Evolutionary conservation across 805 yeast genomes (phyloP), one percentile per base, ranked within the genome.

Genomic region (Komagataella mondaviorum): DNA sequence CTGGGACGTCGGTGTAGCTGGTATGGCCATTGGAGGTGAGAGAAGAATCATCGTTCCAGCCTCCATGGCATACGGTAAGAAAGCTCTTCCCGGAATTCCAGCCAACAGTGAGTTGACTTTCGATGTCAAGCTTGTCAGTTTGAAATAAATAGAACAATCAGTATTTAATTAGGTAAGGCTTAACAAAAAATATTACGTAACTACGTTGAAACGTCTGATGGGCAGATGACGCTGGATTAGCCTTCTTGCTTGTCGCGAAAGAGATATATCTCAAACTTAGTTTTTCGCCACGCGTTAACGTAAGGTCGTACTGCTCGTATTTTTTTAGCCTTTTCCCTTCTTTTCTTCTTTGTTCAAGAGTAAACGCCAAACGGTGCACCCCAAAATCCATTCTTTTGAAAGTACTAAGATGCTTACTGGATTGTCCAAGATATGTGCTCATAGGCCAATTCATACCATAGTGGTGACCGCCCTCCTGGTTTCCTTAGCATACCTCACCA

Each of bases 11-110:
- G 99, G 99, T 77, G 93, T 93, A 62, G 89, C 91, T 54, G 98
- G 98, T 67, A 90, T 93, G 97, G 82, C 95, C 53, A 95, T 88
- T 65, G 96, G 96, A 64, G 98, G 98, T 66, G 99, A 93, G 78
- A 90, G 99, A 79, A 83, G 98, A 75, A 88, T 93, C 59, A 79
- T 88, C 55, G 88, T 93, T 59, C 99, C 99, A 61, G 84, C 99
- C 51, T 80, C 90, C 63, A 86, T 87, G 82, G 99, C 96, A 53
- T 93, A 93, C 72, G 99, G 99, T 58, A 85, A 85, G 63, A 84
- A 86, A 73, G 80, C 86, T 57, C 77, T 93, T 57, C 99, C 99
- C 60, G 99, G 98, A 56, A 88, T 93, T 61, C 99, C 99, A 63
- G 87, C 96, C 63, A 93, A 93, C 83, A 85, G 96, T 57, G 96